Evolutionary conservation across 805 yeast genomes (phyloP).

Genomic region (Yarrowia sp.): DNA sequence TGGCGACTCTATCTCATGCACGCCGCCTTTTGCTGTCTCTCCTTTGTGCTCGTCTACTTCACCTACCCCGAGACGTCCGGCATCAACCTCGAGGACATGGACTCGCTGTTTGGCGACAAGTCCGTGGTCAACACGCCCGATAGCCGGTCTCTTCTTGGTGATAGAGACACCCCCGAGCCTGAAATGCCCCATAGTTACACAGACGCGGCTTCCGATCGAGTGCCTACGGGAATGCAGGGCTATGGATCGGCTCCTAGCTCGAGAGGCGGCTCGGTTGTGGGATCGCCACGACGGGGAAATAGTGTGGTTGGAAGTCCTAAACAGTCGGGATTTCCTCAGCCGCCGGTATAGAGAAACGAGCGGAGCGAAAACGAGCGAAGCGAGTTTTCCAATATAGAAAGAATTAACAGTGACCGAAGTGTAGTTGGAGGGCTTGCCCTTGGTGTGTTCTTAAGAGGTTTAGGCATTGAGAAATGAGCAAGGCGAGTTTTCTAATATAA

Average conservation of each 20-base stretch:
- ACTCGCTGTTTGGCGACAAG: slow-evolving; percentile 79
- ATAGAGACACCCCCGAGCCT: slow-evolving; percentile 18
- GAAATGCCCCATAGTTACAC: slow-evolving; percentile 14
- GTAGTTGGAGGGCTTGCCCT: too few species aligned
- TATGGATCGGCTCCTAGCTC: slow-evolving; percentile 22
- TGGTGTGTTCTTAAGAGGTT: too few species aligned
- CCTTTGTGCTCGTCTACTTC: slow-evolving; percentile 73
- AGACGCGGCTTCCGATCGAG: slow-evolving; percentile 5
- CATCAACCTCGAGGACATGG: slow-evolving; percentile 88
- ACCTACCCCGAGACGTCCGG: slow-evolving; percentile 93
- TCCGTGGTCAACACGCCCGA: slow-evolving; percentile 45
- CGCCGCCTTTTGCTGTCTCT: slow-evolving; percentile 74
- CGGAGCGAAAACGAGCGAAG: neutral
- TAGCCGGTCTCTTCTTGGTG: slow-evolving; percentile 17
- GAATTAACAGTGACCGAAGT: too few species aligned
- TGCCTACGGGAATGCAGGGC: slow-evolving; percentile 23
- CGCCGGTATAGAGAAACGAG: neutral
- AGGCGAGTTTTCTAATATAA: too few species aligned
- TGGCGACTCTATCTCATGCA: slow-evolving; percentile 88
- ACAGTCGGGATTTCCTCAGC: slow-evolving; percentile 3
- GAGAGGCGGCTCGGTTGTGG: neutral
- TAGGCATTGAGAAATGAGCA: neutral
- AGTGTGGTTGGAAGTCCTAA: slow-evolving; percentile 2
- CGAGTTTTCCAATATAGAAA: too few species aligned
- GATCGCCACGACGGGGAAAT: slow-evolving; percentile 1